Percentiles rank a stretch among this genome's conserved stretches.
Evolutionary conservation across 2,329 filamentous ascomycete genomes (phyloP).

Genomic region (Huntiella savannae): DNA sequence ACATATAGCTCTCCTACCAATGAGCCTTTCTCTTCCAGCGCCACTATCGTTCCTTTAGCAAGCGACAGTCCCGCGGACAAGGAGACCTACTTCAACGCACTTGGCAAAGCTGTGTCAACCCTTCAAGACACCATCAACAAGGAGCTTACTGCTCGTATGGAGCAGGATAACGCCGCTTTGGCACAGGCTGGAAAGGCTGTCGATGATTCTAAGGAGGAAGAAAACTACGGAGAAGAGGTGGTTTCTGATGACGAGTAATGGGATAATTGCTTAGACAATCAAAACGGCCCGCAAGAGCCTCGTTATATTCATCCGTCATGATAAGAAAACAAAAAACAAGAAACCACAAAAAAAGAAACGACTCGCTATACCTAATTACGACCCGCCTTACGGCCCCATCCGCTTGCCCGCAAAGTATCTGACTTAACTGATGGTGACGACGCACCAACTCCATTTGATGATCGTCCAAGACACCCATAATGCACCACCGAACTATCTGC

Average conservation of each 20-base stretch:
- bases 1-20: slow-evolving; percentile 33
- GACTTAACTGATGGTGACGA: background rate
- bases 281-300: background rate
- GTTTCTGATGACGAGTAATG: slow-evolving; percentile 37
- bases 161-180: slow-evolving; percentile 39
- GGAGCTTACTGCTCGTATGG: slow-evolving; percentile 57
- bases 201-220: slow-evolving; percentile 44
- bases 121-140: slow-evolving; percentile 51
- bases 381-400: slow-evolving; percentile 6
- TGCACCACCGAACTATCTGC: slow-evolving; percentile 69
- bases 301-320: background rate
- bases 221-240: slow-evolving; percentile 73
- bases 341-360: background rate
- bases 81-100: slow-evolving; percentile 36
- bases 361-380: background rate
- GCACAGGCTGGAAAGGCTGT: slow-evolving; percentile 16
- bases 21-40: slow-evolving; percentile 26
- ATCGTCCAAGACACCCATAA: slow-evolving; percentile 48
- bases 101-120: slow-evolving; percentile 35
- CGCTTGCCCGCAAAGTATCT: slow-evolving; percentile 1
- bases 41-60: slow-evolving; percentile 19
- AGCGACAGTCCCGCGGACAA: slow-evolving; percentile 27
- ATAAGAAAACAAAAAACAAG: slow-evolving; percentile 2
- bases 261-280: background rate
- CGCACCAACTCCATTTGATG: slow-evolving; percentile 11